Conservation (phyloP, 768 basidiomycete genomes). For the Boletus insuetus region DNA sequence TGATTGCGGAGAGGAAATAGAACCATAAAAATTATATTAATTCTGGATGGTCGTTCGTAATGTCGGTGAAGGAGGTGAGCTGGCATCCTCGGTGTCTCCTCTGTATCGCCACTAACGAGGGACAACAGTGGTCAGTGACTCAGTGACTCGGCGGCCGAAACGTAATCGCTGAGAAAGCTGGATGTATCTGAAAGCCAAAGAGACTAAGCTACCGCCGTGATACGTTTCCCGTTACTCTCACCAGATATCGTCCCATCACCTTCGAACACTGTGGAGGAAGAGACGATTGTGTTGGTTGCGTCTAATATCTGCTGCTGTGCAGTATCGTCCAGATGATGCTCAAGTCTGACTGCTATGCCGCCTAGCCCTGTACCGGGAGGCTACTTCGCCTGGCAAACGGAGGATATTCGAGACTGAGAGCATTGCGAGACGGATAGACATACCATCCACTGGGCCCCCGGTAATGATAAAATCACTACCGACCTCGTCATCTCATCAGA, state of each 20-base stretch:
- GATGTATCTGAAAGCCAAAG: neutral
- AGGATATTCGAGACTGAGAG: neutral
- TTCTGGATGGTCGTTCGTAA: neutral
- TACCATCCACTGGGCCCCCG: neutral
- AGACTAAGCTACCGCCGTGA: neutral
- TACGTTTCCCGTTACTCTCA: neutral
- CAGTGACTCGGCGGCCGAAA: conserved; percentile 2
- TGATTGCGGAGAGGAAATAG: neutral
- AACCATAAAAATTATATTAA: neutral
- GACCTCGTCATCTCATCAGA: conserved; percentile 9
- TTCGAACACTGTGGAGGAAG: neutral
- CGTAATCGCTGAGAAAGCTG: neutral
- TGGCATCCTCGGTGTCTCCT: neutral
- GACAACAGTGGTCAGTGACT: too few relatives aligned
- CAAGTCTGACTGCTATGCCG: conserved; percentile 6
- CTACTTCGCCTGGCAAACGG: neutral
- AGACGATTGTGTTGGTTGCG: neutral
- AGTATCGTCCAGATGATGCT: conserved; percentile 7
- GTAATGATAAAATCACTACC: conserved; percentile 2
- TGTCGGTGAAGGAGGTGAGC: neutral
- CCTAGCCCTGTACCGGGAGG: neutral
- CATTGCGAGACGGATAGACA: neutral
- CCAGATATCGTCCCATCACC: neutral
- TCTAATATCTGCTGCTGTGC: neutral
- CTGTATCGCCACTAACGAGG: neutral